These are phyloP conservation scores for Fusarium brevicatenulatum DNA, from an alignment of 2,329 filamentous ascomycete genomes.

Conservation along the genomic window DNA sequence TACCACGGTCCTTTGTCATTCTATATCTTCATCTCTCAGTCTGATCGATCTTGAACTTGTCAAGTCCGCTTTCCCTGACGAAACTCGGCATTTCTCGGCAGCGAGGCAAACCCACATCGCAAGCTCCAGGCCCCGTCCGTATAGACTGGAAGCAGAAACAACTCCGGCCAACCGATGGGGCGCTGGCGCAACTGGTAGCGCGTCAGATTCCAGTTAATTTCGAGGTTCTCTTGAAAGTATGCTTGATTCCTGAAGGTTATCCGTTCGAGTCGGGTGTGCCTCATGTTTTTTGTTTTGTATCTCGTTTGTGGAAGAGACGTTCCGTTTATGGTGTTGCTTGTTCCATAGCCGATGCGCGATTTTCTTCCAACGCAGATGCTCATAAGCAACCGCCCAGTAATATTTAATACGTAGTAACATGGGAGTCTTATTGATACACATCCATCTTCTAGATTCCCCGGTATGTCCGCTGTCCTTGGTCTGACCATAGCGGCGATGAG, in stretches of 20 bases:
- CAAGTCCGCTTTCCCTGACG: neutral
- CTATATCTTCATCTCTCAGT: neutral
- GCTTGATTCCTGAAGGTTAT: conserved; percentile 25
- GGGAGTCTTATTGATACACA: fast-evolving
- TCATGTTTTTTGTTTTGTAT: conserved; percentile 1
- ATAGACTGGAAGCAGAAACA: neutral
- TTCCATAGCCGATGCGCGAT: neutral
- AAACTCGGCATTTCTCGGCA: neutral
- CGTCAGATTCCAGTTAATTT: conserved; percentile 17
- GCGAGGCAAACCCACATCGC: neutral
- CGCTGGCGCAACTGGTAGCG: conserved; percentile 26
- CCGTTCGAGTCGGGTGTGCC: conserved; percentile 22
- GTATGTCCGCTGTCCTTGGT: neutral
- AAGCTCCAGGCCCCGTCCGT: neutral
- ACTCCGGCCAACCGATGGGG: neutral
- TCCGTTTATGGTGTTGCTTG: neutral
- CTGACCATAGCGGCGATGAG: neutral
- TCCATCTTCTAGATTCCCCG: neutral
- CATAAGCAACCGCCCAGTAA: fast-evolving
- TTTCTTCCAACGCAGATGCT: neutral
- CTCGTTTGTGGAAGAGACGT: fast-evolving
- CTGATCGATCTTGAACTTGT: neutral
- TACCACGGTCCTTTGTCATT: neutral
- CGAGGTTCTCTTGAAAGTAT: neutral
- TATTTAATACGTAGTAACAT: fast-evolving